phyloP scores from a whole-genome alignment of 495 filamentous ascomycete species.

The Polyplosphaeria fusca region DNA sequence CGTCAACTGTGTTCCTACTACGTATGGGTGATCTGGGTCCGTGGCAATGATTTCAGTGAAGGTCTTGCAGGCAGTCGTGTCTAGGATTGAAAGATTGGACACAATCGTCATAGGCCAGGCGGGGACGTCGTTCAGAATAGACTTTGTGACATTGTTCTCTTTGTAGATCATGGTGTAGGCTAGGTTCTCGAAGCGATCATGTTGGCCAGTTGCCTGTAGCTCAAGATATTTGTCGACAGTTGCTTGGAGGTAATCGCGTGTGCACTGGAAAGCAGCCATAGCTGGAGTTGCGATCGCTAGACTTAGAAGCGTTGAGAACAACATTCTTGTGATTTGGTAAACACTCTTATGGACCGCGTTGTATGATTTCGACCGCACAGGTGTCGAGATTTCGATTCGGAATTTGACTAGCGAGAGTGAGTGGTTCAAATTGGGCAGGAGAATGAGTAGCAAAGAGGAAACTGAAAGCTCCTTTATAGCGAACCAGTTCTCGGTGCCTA shows the following conservation, averaged over 20 bases:
- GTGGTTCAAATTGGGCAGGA: no score
- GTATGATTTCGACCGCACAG: no score
- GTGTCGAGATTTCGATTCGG: no score
- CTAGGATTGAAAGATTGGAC: slow-evolving; percentile 9
- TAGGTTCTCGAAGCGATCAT: not conserved
- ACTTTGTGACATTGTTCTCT: slow-evolving; percentile 17
- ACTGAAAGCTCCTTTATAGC: no score
- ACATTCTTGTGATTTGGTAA: not conserved
- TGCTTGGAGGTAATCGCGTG: slow-evolving; percentile 11
- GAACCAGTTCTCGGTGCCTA: no score
- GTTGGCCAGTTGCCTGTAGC: slow-evolving; percentile 12
- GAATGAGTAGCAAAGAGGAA: no score
- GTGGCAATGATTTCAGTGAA: slow-evolving; percentile 29
- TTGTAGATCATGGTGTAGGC: no score
- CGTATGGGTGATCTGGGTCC: slow-evolving; percentile 18
- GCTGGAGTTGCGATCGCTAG: slow-evolving; percentile 1
- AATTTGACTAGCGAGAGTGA: no score
- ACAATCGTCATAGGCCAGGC: slow-evolving; percentile 16
- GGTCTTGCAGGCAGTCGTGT: slow-evolving; percentile 18
- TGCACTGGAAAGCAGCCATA: slow-evolving; percentile 9
- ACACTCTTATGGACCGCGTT: not conserved
- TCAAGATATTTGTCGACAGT: slow-evolving; percentile 1
- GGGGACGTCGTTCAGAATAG: slow-evolving; percentile 11
- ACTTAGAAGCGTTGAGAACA: not conserved
- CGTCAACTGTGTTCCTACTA: slow-evolving; percentile 25